Evolutionary conservation across 2,329 filamentous ascomycete species (phyloP).

Genomic region (Cryoendolithus antarcticus): DNA sequence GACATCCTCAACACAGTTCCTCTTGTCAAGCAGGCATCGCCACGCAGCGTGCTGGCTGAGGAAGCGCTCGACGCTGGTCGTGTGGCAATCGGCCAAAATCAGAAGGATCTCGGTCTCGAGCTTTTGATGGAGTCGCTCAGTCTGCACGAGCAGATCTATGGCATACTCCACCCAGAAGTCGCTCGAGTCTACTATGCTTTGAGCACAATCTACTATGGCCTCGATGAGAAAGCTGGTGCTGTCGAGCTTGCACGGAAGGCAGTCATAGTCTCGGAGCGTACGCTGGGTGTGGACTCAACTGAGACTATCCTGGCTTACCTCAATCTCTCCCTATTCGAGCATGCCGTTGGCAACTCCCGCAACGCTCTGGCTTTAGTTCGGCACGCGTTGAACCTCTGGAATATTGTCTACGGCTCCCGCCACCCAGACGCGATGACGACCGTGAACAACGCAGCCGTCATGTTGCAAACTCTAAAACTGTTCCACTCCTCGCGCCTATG

Average conservation of each 20-base stretch:
- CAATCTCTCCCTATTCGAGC: constrained; percentile 87
- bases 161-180: constrained; percentile 91
- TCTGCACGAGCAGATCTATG: constrained; percentile 96
- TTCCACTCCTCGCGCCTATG: constrained; percentile 91
- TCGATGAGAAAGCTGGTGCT: constrained; percentile 94
- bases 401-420: constrained; percentile 83
- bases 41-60: constrained; percentile 80
- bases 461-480: constrained; percentile 90
- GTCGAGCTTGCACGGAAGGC: constrained; percentile 94
- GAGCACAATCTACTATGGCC: constrained; percentile 90
- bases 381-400: constrained; percentile 91
- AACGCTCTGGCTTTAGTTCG: constrained; percentile 78
- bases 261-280: constrained; percentile 89
- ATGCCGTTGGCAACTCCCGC: constrained; percentile 81
- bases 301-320: constrained; percentile 94
- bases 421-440: constrained; percentile 98
- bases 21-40: constrained; percentile 84
- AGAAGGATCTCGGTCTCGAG: constrained; percentile 92
- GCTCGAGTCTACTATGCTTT: constrained; percentile 89
- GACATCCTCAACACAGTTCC: constrained; percentile 91
- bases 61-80: constrained; percentile 92
- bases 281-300: constrained; percentile 80
- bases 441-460: constrained; percentile 97
- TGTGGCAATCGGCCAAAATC: constrained; percentile 88
- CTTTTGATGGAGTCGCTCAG: constrained; percentile 91